A percentile compares a stretch with the other conserved stretches of the same genome.
Evolutionary conservation across 768 basidiomycete genomes (phyloP).

Genomic region (Suillus discolor): DNA sequence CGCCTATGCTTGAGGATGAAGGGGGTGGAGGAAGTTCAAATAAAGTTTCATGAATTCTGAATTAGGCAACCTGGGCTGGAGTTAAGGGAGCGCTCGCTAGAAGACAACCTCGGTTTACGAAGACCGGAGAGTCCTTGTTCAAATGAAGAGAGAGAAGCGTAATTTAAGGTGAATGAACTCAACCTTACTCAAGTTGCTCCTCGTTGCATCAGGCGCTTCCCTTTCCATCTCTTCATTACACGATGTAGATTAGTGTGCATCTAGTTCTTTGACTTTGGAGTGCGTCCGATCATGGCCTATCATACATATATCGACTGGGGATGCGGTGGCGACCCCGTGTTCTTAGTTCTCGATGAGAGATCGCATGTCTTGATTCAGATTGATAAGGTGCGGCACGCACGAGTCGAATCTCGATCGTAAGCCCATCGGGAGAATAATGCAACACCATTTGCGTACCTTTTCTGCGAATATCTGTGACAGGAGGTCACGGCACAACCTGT

Average conservation of each 20-base stretch:
- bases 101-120: slow-evolving; percentile 33
- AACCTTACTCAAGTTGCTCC: slow-evolving; percentile 33
- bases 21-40: slow-evolving; percentile 9
- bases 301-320: slow-evolving; percentile 18
- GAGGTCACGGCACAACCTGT: slow-evolving; percentile 79
- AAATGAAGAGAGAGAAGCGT: slow-evolving; percentile 44
- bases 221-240: slow-evolving; percentile 35
- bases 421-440: slow-evolving; percentile 8
- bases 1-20: slow-evolving; percentile 1
- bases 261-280: slow-evolving; percentile 20
- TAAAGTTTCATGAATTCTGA: slow-evolving; percentile 17
- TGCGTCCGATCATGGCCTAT: slow-evolving; percentile 25
- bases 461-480: slow-evolving; percentile 15
- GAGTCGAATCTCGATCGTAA: slow-evolving; percentile 16
- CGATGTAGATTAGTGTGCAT: slow-evolving; percentile 29
- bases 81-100: slow-evolving; percentile 25
- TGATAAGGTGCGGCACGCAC: slow-evolving; percentile 32
- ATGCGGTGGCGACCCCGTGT: slow-evolving; percentile 15
- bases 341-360: slow-evolving; percentile 7
- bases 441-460: slow-evolving; percentile 25
- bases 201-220: slow-evolving; percentile 29
- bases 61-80: slow-evolving; percentile 31
- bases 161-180: slow-evolving; percentile 43
- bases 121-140: slow-evolving; percentile 32
- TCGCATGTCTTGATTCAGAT: slow-evolving; percentile 16